Percentiles rank a stretch among this genome's conserved stretches.
phyloP scores from a whole-genome alignment of 129 eudicot genomes.

The Dittrichia graveolens region DNA sequence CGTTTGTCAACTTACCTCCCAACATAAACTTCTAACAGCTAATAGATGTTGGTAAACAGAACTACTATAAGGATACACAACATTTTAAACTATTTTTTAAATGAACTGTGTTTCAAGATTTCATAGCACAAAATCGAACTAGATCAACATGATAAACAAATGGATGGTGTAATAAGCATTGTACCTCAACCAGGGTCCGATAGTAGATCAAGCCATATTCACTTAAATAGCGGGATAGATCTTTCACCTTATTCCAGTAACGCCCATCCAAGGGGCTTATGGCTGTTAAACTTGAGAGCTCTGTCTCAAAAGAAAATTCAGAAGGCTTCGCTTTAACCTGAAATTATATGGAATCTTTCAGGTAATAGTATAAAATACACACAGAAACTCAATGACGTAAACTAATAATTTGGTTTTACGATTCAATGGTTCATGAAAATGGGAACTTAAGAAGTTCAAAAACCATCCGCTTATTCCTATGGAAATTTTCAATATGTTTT shows the following conservation, averaged over 20 bases:
- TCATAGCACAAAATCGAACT: background rate
- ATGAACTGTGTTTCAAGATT: background rate
- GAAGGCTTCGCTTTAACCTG: constrained; percentile 53
- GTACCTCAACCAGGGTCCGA: constrained; percentile 82
- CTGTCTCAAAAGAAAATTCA: constrained; percentile 46
- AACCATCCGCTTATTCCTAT: background rate
- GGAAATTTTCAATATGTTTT: background rate
- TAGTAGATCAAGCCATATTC: constrained; percentile 82
- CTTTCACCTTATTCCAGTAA: constrained; percentile 76
- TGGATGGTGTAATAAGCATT: constrained; percentile 5
- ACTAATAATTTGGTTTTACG: background rate
- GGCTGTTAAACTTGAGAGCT: constrained; percentile 73
- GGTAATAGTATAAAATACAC: background rate
- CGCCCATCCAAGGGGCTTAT: constrained; percentile 92
- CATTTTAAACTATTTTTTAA: background rate
- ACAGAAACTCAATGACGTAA: background rate
- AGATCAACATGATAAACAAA: background rate
- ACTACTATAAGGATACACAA: too few species aligned
- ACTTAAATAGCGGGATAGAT: constrained; percentile 69
- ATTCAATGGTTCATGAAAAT: background rate
- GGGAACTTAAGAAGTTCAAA: background rate
- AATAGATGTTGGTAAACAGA: background rate
- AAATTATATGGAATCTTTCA: constrained; percentile 19
- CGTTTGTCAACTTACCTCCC: background rate
- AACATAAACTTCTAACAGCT: constrained; percentile 3